Evolutionary conservation across 2,329 filamentous ascomycete species (phyloP).

Genomic region (Aspergillus terreus): DNA sequence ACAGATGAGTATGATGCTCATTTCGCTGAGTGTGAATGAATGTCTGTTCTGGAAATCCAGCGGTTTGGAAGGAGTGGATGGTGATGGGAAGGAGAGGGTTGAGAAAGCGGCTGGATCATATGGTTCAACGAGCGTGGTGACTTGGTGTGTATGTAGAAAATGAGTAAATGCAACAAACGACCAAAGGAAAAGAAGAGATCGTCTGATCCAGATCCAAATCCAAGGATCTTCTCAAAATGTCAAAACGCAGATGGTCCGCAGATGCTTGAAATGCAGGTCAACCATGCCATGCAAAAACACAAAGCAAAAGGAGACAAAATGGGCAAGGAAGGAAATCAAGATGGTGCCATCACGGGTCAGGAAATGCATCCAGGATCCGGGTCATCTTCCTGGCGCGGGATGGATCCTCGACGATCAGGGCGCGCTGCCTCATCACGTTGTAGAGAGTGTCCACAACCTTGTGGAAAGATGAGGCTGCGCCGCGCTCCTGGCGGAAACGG

Average conservation of each 20-base stretch:
- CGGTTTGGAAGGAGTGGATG: not conserved
- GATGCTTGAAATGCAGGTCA: too few relatives aligned
- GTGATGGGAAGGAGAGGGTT: not conserved
- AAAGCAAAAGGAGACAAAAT: not conserved
- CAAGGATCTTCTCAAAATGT: too few relatives aligned
- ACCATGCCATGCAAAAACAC: not conserved
- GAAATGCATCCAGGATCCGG: slow-evolving; percentile 30
- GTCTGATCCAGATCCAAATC: not conserved
- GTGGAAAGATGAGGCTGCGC: slow-evolving; percentile 87
- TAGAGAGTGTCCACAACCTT: slow-evolving; percentile 75
- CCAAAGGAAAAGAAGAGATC: not conserved
- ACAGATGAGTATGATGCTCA: too few relatives aligned
- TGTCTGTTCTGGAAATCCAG: not conserved
- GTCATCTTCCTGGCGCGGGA: slow-evolving; percentile 67
- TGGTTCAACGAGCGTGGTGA: too few relatives aligned
- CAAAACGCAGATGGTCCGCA: too few relatives aligned
- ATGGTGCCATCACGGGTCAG: slow-evolving; percentile 7
- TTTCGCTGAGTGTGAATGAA: not conserved
- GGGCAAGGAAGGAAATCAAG: not conserved
- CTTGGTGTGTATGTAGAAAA: not conserved
- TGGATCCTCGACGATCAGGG: slow-evolving; percentile 66
- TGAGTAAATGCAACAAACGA: not conserved
- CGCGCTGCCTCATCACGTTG: slow-evolving; percentile 61
- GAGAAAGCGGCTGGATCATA: too few relatives aligned
- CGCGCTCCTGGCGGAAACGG: slow-evolving; percentile 82